phyloP scores from a whole-genome alignment of 257 asterid genomes.

The Penstemon newberryi region DNA sequence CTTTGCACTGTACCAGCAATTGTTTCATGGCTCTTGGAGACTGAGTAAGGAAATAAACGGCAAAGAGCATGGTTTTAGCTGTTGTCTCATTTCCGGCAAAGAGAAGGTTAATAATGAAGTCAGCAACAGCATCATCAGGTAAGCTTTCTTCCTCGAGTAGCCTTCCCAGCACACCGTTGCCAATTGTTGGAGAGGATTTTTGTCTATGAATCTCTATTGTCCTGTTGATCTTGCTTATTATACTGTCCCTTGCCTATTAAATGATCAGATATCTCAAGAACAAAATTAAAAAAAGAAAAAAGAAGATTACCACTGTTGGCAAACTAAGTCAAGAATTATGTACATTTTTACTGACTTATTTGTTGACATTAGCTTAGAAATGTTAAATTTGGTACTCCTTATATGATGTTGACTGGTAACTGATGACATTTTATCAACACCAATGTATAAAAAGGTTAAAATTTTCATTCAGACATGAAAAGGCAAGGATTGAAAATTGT shows the following conservation, averaged over 20 bases:
- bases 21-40: slow-evolving; percentile 79
- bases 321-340: neutral
- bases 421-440: too few species aligned
- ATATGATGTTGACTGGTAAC: too few species aligned
- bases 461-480: too few species aligned
- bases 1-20: slow-evolving; percentile 54
- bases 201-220: slow-evolving; percentile 53
- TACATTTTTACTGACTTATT: neutral
- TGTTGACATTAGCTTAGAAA: too few species aligned
- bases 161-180: slow-evolving; percentile 69
- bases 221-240: slow-evolving; percentile 66
- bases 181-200: slow-evolving; percentile 37
- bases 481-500: too few species aligned
- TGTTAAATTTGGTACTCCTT: too few species aligned
- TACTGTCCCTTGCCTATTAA: slow-evolving; percentile 72
- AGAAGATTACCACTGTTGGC: neutral
- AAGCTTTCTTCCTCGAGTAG: slow-evolving; percentile 75
- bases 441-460: too few species aligned
- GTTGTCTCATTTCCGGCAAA: slow-evolving; percentile 97
- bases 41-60: slow-evolving; percentile 78
- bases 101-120: slow-evolving; percentile 82
- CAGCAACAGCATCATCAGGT: slow-evolving; percentile 78
- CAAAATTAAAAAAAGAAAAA: neutral
- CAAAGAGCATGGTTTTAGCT: slow-evolving; percentile 86
- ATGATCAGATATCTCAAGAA: neutral